phyloP scores from a whole-genome alignment of 73 alveolate species.

The Tetrahymena malaccensis region DNA sequence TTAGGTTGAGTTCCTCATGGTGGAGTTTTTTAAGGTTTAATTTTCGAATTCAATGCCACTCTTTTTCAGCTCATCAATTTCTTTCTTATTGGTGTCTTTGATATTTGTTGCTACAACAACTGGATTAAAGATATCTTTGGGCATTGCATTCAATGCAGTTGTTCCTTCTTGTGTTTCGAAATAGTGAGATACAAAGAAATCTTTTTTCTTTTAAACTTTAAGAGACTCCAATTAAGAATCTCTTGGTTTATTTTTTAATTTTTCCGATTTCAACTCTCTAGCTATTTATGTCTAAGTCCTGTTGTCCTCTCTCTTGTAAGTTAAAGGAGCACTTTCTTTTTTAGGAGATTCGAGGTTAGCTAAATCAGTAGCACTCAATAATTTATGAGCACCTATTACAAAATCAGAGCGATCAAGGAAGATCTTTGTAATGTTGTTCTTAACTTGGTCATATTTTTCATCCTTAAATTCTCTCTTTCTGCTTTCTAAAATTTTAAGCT shows the following conservation, averaged over 20 bases:
- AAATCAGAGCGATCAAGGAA: not conserved
- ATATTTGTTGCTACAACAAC: not conserved
- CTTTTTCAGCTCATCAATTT: not conserved
- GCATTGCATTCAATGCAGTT: not conserved
- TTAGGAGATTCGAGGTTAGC: not conserved
- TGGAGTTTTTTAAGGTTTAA: not conserved
- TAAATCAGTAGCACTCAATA: not conserved
- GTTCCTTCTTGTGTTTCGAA: constrained; percentile 37
- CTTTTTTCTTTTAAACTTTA: not conserved
- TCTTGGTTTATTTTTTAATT: not conserved
- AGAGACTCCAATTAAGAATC: not conserved
- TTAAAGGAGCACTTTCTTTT: not conserved
- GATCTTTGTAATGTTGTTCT: not conserved
- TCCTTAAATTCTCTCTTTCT: constrained; percentile 27
- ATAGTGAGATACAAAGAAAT: constrained; percentile 14
- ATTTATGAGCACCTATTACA: not conserved
- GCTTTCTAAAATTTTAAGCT: constrained; percentile 34
- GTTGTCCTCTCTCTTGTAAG: not conserved
- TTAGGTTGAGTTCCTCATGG: not conserved
- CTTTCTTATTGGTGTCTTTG: not conserved
- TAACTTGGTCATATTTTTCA: constrained; percentile 31
- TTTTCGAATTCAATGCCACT: not conserved
- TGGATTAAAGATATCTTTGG: constrained; percentile 5
- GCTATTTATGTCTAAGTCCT: not conserved
- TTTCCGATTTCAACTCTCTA: not conserved